Base-by-base conservation (phyloP, 2,329 filamentous ascomycete species). In the Xylariales sp. region DNA sequence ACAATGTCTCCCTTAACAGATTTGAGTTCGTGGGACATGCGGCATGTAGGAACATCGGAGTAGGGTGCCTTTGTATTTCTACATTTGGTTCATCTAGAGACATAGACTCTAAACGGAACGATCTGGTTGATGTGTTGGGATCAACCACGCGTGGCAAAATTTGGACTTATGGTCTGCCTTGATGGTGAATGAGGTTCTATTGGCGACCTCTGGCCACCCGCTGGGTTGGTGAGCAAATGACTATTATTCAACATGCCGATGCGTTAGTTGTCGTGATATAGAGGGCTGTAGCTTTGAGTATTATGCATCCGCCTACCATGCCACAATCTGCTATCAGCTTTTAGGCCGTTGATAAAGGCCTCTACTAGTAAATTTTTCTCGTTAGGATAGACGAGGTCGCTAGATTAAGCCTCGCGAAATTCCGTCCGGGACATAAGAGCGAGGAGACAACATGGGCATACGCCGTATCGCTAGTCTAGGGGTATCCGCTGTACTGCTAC, bases 1-100 rank as follows among this genome's bases (percentile, higher is more conserved):
- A 3, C 69, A 73, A 60, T 73, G 69, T 18, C 10, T 72, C 12
- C 32, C 43, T 41, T 46, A 36, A 41, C 5, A 14, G 8, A 32
- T n/a, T 3, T 9, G 9, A 3, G 12, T 52, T 28, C 12, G 10
- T 8, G 5, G 14, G 30, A 16, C 23, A 3, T 34, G 36, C 30
- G 30, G 12, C 10, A 2, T n/a, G 18, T 18, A 45, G 46, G 53
- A 52, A 36, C 23, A 8, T 41, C 16, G 6, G 48, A 32, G n/a
- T 39, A 28, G 18, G 34, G 23, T 23, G 14, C 41, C 10, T 32
- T 18, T 41, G 34, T 50, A 60, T 52, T 16, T 43, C 28, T 50
- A 43, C 34, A 5, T 12, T 14, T 28, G 14, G 5, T n/a, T 56
- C 8, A n/a, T 49, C 6, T 32, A 32, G 14, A 16, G 34, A 23